Conservation (phyloP, 1,284 basidiomycete genomes). For the Jaminaea rosea region DNA sequence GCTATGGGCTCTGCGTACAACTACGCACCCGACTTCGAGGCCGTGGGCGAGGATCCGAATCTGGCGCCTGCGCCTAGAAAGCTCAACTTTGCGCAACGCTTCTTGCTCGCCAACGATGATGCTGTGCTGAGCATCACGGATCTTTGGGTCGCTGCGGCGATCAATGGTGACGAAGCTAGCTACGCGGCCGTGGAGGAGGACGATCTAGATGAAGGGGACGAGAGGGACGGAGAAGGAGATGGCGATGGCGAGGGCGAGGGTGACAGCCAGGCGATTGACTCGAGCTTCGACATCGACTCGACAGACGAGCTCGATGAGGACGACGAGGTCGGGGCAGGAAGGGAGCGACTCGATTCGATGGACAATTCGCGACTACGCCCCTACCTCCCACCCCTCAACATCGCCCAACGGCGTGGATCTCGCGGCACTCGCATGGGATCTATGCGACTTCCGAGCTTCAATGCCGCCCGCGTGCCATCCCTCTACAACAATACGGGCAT, state of each 20-base stretch:
- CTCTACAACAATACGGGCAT: conserved; percentile 35
- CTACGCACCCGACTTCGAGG: conserved; percentile 40
- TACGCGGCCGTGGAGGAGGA: conserved; percentile 36
- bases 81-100: conserved; percentile 61
- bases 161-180: conserved; percentile 70
- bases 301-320: conserved; percentile 16
- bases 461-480: conserved; percentile 20
- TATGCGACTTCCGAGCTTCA: conserved; percentile 16
- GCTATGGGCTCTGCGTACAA: conserved; percentile 5
- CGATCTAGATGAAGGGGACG: conserved; percentile 56
- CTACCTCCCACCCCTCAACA: conserved; percentile 36
- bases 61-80: background rate
- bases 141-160: conserved; percentile 84
- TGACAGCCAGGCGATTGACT: conserved; percentile 1
- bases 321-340: background rate
- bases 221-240: conserved; percentile 33
- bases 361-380: no score
- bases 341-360: background rate
- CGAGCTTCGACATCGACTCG: background rate
- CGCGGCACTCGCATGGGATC: conserved; percentile 9
- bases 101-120: conserved; percentile 65
- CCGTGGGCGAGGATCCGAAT: conserved; percentile 14
- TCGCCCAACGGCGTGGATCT: conserved; percentile 22
- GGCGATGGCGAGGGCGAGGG: conserved; percentile 8
- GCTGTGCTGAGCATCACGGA: conserved; percentile 80